Base-by-base conservation (phyloP, 2,329 filamentous ascomycete genomes). In the Polychaeton citri region DNA sequence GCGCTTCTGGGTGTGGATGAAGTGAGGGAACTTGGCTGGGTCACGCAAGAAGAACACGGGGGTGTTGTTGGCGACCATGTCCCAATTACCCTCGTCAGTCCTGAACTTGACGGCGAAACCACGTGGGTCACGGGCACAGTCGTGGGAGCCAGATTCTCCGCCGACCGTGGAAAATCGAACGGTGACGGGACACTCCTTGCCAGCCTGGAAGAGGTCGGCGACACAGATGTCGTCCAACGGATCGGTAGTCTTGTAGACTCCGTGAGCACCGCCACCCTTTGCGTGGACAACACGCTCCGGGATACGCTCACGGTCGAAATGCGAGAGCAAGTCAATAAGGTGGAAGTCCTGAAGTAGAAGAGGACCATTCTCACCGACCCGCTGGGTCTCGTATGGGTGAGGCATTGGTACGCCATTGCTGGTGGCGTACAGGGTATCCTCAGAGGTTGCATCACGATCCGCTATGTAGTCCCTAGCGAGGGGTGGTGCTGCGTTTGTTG, bases 11-110 rank as follows among this genome's bases (percentile, higher is more conserved):
- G 78, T 81, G 53, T 82, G 79, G 36, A 82, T 82, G 50, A 82
- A 78, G 50, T 77, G 63, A 17, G 79, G 79, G 52, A 81, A 83
- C 56, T 84, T 83, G 43, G 75, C 69, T 0, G 79, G 76, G 43
- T 84, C 79, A 36, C 79, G 66, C n/a, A 83, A 51, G 59, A 85
- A 84, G 65, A 84, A 85, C 2, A 82, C 72, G 0, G 79, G 79
- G 0, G 76, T 81, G 53, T 83, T 83, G 63, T 81, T 82, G 42
- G 72, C 74, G 6, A 83, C 78, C 55, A 77, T 66, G 49, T 82
- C 78, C 69, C 72, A 80, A 47, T 82, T 82, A n/a, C 79, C 79
- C 47, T 83, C 74, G 13, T 15, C 12, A 12, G 24, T 28, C 12
- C 15, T 5, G 24, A 24, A 24, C 28, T 60, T 63, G 41, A 71